Evolutionary conservation across 306 rosid species (phyloP).

Genomic region (Herpetospermum pedunculosum): DNA sequence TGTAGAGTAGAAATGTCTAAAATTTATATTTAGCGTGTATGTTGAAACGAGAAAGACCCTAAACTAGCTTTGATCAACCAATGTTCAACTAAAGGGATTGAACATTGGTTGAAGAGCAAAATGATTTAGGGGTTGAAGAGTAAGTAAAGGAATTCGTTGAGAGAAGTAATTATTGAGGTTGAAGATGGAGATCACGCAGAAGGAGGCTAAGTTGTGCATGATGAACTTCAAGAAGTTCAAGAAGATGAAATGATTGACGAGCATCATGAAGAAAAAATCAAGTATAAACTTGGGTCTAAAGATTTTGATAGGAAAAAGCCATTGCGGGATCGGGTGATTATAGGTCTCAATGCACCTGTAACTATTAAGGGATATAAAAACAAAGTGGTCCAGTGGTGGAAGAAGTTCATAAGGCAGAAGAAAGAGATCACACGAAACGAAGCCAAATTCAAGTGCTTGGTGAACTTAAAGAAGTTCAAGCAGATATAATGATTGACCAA

Average conservation of each 20-base stretch:
- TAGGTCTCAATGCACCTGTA: neutral
- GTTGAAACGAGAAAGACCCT: too few relatives aligned
- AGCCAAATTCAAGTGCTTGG: neutral
- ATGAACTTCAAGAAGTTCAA: neutral
- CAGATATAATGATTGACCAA: neutral
- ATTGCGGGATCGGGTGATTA: neutral
- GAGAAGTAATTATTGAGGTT: too few relatives aligned
- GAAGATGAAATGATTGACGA: neutral
- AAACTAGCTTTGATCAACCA: too few relatives aligned
- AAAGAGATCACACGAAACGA: neutral
- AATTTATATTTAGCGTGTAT: too few relatives aligned
- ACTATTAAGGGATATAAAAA: neutral
- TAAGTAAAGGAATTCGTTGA: too few relatives aligned
- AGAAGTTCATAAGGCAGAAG: neutral
- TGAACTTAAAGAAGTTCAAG: neutral
- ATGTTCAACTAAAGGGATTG: too few relatives aligned
- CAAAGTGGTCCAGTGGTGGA: neutral
- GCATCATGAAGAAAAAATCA: neutral
- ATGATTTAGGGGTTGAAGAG: too few relatives aligned
- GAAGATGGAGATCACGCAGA: conserved; percentile 1
- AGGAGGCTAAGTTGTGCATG: neutral
- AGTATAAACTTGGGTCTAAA: neutral
- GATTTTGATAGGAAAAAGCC: neutral
- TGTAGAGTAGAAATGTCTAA: too few relatives aligned
- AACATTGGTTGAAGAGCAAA: too few relatives aligned